Percentiles rank a stretch among this genome's conserved stretches.
phyloP scores from a whole-genome alignment of 176 grass and related monocot species.

The Thalia dealbata region DNA sequence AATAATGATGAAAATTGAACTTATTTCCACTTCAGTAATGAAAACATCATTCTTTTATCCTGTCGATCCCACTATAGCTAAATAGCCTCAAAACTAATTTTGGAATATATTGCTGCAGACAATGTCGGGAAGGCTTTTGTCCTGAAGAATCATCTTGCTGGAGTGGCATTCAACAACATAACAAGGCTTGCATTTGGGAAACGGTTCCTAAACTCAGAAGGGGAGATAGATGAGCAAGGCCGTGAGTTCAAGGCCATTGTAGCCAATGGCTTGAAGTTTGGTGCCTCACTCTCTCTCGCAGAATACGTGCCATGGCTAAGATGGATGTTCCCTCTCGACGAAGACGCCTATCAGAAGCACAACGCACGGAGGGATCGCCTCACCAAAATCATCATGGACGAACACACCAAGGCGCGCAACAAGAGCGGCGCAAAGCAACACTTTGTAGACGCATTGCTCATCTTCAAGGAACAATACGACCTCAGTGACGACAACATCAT shows the following conservation, averaged over 20 bases:
- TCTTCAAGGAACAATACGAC: conserved; percentile 45
- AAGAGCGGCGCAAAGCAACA: conserved; percentile 42
- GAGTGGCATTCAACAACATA: conserved; percentile 67
- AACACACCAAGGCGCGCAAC: conserved; percentile 44
- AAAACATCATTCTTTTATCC: too few species aligned
- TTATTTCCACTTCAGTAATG: too few species aligned
- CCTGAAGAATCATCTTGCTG: conserved; percentile 33
- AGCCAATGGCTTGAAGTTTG: conserved; percentile 52
- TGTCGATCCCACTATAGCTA: too few species aligned
- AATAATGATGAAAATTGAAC: too few species aligned
- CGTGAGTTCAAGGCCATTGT: conserved; percentile 66
- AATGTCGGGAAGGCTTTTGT: conserved; percentile 33
- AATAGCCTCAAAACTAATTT: too few species aligned
- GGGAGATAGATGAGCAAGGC: conserved; percentile 55
- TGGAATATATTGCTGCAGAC: conserved; percentile 19
- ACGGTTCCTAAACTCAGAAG: conserved; percentile 48
- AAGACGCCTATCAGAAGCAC: conserved; percentile 37
- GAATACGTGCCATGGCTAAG: conserved; percentile 36
- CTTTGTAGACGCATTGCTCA: conserved; percentile 58
- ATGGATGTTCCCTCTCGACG: conserved; percentile 42
- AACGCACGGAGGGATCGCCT: conserved; percentile 33
- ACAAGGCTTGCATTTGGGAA: conserved; percentile 75
- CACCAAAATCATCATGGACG: conserved; percentile 54
- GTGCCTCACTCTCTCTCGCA: conserved; percentile 52
- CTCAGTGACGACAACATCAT: conserved; percentile 63